Conservation (phyloP, 306 rosid genomes). For the Parietaria judaica region DNA sequence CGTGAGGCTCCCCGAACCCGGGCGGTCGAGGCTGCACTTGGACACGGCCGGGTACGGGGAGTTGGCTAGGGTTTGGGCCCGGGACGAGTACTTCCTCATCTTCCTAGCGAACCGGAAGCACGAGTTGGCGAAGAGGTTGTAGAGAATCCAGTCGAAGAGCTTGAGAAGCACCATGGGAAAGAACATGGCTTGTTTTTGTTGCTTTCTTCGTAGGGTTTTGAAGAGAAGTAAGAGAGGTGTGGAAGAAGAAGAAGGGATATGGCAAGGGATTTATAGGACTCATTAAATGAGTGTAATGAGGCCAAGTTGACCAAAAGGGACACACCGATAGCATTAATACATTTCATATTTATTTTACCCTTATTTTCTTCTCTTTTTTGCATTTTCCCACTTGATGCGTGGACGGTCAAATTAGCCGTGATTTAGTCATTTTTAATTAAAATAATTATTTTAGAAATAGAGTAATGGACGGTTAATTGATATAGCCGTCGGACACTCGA, state of each 20-base stretch:
- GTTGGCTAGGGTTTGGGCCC: slow-evolving; percentile 16
- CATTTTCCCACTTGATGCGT: neutral
- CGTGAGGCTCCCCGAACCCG: neutral
- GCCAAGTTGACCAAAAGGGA: slow-evolving; percentile 31
- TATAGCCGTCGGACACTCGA: no score
- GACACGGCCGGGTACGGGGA: slow-evolving; percentile 35
- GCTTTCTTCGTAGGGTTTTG: neutral
- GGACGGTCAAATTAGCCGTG: neutral
- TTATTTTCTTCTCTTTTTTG: neutral
- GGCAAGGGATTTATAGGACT: slow-evolving; percentile 41
- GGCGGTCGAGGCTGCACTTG: slow-evolving; percentile 36
- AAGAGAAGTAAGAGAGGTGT: slow-evolving; percentile 4
- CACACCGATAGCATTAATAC: slow-evolving; percentile 58
- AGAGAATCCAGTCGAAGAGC: slow-evolving; percentile 44
- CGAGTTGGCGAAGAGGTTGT: slow-evolving; percentile 61
- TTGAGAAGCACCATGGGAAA: slow-evolving; percentile 45
- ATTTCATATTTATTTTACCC: neutral
- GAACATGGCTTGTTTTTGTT: slow-evolving; percentile 18
- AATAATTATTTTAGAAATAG: no score
- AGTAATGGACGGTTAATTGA: no score
- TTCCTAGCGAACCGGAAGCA: slow-evolving; percentile 58
- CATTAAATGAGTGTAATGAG: slow-evolving; percentile 14
- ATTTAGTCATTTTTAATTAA: no score
- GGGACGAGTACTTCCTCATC: slow-evolving; percentile 38
- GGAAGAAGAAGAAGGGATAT: slow-evolving; percentile 19